A percentile compares a stretch with the other conserved stretches of the same genome.
Conservation (phyloP, 148 eudicot species). For the Diospyros lotus region DNA sequence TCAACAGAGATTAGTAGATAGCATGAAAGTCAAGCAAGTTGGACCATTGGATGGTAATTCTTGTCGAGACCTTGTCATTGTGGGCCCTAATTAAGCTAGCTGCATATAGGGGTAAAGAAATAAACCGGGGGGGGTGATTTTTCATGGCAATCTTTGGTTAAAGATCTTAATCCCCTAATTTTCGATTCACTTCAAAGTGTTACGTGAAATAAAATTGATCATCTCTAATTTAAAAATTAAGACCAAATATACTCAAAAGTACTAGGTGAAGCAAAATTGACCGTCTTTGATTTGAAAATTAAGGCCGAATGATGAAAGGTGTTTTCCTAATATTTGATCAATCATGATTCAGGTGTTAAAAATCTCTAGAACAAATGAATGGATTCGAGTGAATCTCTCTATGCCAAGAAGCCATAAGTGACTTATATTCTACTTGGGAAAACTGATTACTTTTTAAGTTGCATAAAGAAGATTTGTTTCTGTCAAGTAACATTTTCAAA, state of each 20-base stretch:
- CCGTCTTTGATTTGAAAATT: not conserved
- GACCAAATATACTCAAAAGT: too few relatives aligned
- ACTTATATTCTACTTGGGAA: too few relatives aligned
- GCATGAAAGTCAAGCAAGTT: not conserved
- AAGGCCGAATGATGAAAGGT: too few relatives aligned
- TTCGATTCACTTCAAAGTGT: not conserved
- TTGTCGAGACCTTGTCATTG: not conserved
- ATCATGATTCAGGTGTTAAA: too few relatives aligned
- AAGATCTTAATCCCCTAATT: constrained; percentile 7
- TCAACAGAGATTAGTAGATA: not conserved
- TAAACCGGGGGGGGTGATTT: not conserved
- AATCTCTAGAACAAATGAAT: too few relatives aligned
- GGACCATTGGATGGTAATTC: constrained; percentile 8
- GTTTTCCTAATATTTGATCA: too few relatives aligned
- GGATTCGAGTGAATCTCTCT: too few relatives aligned
- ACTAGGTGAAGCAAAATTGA: not conserved
- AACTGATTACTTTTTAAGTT: too few relatives aligned
- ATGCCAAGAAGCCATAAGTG: too few relatives aligned
- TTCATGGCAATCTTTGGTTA: not conserved
- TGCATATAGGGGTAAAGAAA: not conserved
- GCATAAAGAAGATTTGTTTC: too few relatives aligned
- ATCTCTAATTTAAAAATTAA: not conserved
- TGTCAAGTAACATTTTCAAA: too few relatives aligned
- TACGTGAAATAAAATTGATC: too few relatives aligned
- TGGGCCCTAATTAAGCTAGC: constrained; percentile 12